These are phyloP conservation scores for Populus simonii DNA, from an alignment of 345 rosid species.

Conservation along the genomic window DNA sequence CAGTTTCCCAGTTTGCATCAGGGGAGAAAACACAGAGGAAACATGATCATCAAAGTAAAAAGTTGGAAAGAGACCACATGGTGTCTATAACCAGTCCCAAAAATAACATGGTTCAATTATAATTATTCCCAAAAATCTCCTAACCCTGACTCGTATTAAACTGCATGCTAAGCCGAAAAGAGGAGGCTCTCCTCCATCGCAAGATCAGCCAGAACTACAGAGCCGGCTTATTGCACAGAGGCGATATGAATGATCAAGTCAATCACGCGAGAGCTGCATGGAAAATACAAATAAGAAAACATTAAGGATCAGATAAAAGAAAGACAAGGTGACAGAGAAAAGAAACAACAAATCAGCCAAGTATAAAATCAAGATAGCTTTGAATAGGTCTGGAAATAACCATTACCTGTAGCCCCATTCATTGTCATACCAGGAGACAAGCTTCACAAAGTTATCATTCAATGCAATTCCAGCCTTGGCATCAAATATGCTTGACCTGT, in stretches of 20 bases:
- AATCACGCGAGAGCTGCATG: slow-evolving; percentile 46
- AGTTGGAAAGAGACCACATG: not conserved
- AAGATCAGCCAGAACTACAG: not conserved
- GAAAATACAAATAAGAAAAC: not conserved
- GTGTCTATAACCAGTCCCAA: not conserved
- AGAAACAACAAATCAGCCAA: not conserved
- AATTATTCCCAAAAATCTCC: slow-evolving; percentile 7
- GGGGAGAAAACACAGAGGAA: not conserved
- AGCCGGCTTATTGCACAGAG: slow-evolving; percentile 8
- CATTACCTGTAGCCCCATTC: slow-evolving; percentile 32
- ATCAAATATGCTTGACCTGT: slow-evolving; percentile 19
- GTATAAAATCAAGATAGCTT: not conserved
- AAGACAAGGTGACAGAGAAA: not conserved
- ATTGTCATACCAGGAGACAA: slow-evolving; percentile 23
- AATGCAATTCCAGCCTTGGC: slow-evolving; percentile 29
- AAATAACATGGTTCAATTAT: not conserved
- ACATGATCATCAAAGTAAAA: too few species aligned
- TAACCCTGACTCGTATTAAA: not conserved
- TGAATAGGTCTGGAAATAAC: not conserved
- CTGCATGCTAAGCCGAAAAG: slow-evolving; percentile 5
- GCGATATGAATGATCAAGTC: slow-evolving; percentile 59
- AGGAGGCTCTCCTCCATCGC: not conserved
- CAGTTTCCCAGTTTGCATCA: not conserved
- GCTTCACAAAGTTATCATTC: slow-evolving; percentile 21
- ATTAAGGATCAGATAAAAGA: not conserved